These are phyloP conservation scores for Rhodotorula sphaerocarpa DNA, from an alignment of 768 basidiomycete species.

Conservation along the genomic window DNA sequence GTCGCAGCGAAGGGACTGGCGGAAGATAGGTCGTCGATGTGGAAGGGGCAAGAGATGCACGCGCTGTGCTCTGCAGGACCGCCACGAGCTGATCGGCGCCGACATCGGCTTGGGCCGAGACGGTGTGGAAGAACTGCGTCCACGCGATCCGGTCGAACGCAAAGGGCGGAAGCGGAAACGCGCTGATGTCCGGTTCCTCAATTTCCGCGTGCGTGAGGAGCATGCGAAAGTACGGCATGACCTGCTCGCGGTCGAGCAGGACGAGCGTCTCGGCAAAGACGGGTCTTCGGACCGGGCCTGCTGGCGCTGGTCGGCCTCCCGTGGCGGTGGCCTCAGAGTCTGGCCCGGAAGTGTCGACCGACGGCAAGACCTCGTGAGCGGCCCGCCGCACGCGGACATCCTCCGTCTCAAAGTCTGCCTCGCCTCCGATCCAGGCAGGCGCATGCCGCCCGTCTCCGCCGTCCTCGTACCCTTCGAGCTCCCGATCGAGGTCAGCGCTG, in stretches of 20 bases:
- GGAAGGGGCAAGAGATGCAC: not conserved
- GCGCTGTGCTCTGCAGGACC: constrained; percentile 3
- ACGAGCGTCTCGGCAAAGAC: too few relatives aligned
- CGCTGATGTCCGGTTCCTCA: not conserved
- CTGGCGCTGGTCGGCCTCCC: too few relatives aligned
- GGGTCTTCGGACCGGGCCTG: too few relatives aligned
- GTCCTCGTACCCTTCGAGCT: not conserved
- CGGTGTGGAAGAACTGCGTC: constrained; percentile 9
- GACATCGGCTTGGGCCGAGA: not conserved
- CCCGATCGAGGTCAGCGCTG: not conserved
- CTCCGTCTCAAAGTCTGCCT: too few relatives aligned
- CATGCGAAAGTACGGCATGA: constrained; percentile 6
- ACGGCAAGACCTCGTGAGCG: too few relatives aligned
- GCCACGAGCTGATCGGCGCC: not conserved
- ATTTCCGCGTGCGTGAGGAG: not conserved
- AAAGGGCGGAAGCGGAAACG: constrained; percentile 13
- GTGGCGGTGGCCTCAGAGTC: too few relatives aligned
- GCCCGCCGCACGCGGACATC: too few relatives aligned
- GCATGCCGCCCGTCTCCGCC: too few relatives aligned
- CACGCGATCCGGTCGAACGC: constrained; percentile 13
- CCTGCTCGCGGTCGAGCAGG: not conserved
- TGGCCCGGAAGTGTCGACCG: too few relatives aligned
- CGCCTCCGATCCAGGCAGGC: too few relatives aligned
- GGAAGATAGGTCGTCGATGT: constrained; percentile 1
- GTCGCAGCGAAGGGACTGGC: not conserved